Evolutionary conservation across 176 grass and related monocot species (phyloP).

Genomic region (Guadua angustifolia): DNA sequence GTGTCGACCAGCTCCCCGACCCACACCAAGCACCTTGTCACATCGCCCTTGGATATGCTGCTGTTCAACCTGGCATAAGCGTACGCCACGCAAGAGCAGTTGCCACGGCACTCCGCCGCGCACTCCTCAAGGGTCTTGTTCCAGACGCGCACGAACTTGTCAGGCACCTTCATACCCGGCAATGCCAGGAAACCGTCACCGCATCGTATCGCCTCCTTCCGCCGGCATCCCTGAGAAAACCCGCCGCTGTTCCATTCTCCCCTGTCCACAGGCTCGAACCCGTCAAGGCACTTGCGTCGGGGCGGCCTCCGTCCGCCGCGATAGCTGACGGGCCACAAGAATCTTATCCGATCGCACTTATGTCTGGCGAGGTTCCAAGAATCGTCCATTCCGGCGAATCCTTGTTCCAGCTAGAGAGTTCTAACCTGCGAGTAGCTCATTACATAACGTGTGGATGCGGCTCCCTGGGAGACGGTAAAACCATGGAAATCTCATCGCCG

Average conservation of each 20-base stretch:
- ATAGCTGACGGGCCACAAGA: conserved; percentile 49
- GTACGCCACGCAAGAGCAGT: conserved; percentile 66
- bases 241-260: conserved; percentile 24
- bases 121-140: conserved; percentile 40
- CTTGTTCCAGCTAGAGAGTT: conserved; percentile 30
- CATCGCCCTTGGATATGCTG: neutral
- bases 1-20: conserved; percentile 40
- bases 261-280: conserved; percentile 29
- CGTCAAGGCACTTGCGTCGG: conserved; percentile 48
- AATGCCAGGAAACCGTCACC: neutral
- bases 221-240: conserved; percentile 31
- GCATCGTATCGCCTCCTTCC: conserved; percentile 24
- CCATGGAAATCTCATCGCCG: neutral
- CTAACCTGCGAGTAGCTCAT: conserved; percentile 5
- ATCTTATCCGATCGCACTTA: conserved; percentile 23
- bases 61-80: conserved; percentile 12
- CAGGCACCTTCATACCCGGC: neutral
- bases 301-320: conserved; percentile 22
- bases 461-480: neutral
- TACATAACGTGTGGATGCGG: neutral
- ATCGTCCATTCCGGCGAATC: neutral
- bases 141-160: neutral
- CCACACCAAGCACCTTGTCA: conserved; percentile 50
- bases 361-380: neutral
- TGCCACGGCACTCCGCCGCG: conserved; percentile 35